A percentile compares a stretch with the other conserved stretches of the same genome.
phyloP scores from a whole-genome alignment of 2,329 filamentous ascomycete genomes.

The Epichloe sylvatica region DNA sequence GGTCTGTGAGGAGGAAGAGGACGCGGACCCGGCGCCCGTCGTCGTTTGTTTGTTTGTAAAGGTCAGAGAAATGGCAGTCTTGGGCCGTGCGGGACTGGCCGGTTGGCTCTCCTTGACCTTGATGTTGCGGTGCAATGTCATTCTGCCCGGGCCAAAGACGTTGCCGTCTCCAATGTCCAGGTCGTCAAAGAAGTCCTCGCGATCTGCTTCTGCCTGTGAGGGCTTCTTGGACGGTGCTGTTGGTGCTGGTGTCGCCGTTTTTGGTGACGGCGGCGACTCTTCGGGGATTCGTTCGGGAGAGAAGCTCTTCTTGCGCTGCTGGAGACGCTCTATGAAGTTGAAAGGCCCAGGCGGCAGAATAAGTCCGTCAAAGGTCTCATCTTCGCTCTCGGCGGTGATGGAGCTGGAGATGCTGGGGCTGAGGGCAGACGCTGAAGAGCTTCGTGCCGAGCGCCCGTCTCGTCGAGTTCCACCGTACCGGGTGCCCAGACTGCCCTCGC shows the following conservation, averaged over 20 bases:
- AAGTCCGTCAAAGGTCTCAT: slow-evolving; percentile 83
- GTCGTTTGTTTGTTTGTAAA: slow-evolving; percentile 66
- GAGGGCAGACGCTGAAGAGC: slow-evolving; percentile 75
- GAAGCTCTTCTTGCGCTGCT: slow-evolving; percentile 50
- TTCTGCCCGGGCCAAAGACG: slow-evolving; percentile 64
- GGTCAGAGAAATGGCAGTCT: slow-evolving; percentile 71
- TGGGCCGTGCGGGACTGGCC: slow-evolving; percentile 55
- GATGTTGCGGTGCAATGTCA: slow-evolving; percentile 81
- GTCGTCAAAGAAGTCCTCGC: slow-evolving; percentile 72
- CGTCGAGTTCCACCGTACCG: slow-evolving; percentile 76
- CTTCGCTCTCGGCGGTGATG: slow-evolving; percentile 82
- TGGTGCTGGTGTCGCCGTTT: background rate
- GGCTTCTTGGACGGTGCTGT: slow-evolving; percentile 15
- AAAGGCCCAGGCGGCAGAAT: slow-evolving; percentile 72
- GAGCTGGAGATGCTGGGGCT: slow-evolving; percentile 89
- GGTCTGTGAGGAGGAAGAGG: slow-evolving; percentile 32
- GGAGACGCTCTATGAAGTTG: slow-evolving; percentile 66
- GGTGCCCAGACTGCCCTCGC: slow-evolving; percentile 83
- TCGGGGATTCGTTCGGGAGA: slow-evolving; percentile 36
- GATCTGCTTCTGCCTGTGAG: slow-evolving; percentile 28
- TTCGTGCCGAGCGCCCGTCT: slow-evolving; percentile 65
- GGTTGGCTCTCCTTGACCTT: slow-evolving; percentile 64
- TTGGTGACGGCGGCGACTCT: slow-evolving; percentile 15
- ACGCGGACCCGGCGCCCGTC: background rate
- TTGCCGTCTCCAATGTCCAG: slow-evolving; percentile 78